A percentile compares a stretch with the other conserved stretches of the same genome.
Conservation (phyloP, 805 yeast genomes). For the Candida germanica region DNA sequence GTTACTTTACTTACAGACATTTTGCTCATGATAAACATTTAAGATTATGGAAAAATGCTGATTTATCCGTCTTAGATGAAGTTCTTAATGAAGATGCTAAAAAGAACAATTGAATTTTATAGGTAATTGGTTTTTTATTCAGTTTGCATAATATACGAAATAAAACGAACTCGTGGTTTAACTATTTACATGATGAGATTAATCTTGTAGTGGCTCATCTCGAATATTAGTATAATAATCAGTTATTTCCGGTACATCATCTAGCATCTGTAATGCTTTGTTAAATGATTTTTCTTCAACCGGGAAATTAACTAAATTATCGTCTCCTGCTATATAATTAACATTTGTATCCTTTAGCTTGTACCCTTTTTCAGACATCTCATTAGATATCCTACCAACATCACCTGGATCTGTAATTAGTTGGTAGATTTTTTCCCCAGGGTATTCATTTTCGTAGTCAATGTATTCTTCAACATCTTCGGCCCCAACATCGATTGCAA, state of each 20-base stretch:
- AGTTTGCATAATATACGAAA: constrained; percentile 14
- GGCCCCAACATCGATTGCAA: constrained; percentile 72
- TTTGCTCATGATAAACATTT: constrained; percentile 43
- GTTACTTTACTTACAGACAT: constrained; percentile 46
- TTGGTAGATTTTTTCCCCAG: constrained; percentile 31
- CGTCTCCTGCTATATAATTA: constrained; percentile 62
- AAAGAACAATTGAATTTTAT: constrained; percentile 4
- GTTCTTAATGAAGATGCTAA: constrained; percentile 39
- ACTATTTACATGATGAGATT: constrained; percentile 4
- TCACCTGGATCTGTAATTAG: constrained; percentile 64
- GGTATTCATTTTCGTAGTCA: constrained; percentile 41
- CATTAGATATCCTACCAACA: constrained; percentile 58
- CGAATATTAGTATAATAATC: constrained; percentile 71
- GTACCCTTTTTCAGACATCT: constrained; percentile 50
- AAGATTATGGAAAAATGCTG: constrained; percentile 46
- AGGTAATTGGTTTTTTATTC: not conserved
- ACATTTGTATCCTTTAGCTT: constrained; percentile 69
- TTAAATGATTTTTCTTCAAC: constrained; percentile 52
- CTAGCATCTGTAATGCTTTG: constrained; percentile 59
- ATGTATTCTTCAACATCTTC: constrained; percentile 67
- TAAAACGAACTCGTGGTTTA: too few relatives aligned
- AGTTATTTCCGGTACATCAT: constrained; percentile 81
- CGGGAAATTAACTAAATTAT: constrained; percentile 52
- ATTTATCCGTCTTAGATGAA: constrained; percentile 41
- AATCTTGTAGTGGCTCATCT: constrained; percentile 25